Evolutionary conservation across 208 protist species (phyloP).

Genomic region (Wallacemonas sp.): DNA sequence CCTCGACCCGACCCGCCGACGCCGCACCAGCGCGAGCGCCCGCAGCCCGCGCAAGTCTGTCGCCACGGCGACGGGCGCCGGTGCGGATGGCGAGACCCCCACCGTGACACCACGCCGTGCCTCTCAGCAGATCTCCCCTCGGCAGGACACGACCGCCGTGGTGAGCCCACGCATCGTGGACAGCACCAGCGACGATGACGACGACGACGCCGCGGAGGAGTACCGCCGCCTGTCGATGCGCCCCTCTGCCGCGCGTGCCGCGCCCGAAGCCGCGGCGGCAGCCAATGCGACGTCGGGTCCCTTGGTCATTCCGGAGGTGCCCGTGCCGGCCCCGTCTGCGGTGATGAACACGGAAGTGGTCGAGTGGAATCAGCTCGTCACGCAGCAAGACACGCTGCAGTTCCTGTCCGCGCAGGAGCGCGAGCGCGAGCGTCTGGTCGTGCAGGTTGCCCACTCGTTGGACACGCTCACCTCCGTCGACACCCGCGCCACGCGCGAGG

Average conservation of each 20-base stretch:
- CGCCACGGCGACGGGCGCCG: not conserved
- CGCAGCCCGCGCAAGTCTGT: not conserved
- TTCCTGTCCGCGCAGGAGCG: constrained; percentile 27
- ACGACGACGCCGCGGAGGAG: no score
- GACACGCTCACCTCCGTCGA: constrained; percentile 8
- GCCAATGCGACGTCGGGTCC: not conserved
- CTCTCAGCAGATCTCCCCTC: not conserved
- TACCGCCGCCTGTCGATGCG: no score
- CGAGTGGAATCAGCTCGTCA: constrained; percentile 31
- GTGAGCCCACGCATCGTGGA: no score
- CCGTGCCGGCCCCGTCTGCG: constrained; percentile 11
- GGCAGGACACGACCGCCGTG: not conserved
- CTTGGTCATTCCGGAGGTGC: not conserved
- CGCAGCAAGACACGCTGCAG: constrained; percentile 35
- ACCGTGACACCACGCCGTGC: not conserved
- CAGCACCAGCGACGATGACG: no score
- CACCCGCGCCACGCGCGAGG: constrained; percentile 29
- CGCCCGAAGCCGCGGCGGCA: no score
- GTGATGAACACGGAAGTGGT: constrained; percentile 33
- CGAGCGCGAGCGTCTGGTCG: constrained; percentile 30
- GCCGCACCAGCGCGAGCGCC: not conserved
- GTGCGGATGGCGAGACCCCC: constrained; percentile 8
- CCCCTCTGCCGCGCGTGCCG: no score
- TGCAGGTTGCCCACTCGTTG: constrained; percentile 2
- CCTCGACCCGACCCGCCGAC: not conserved